Evolutionary conservation across 2,329 filamentous ascomycete species (phyloP).

Genomic region (Curvularia verruculosa): DNA sequence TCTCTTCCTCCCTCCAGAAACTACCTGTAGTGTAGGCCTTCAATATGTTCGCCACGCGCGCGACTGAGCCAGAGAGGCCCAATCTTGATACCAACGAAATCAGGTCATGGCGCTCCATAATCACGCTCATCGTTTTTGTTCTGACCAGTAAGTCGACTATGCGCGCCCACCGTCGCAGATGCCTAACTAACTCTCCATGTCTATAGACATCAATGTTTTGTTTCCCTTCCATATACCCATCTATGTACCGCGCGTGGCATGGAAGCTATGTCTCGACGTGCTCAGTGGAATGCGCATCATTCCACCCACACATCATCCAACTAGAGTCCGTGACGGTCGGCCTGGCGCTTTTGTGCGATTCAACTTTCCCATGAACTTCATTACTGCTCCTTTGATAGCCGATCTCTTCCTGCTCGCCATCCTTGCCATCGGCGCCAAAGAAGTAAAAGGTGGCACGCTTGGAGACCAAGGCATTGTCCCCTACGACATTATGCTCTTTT

Average conservation of each 20-base stretch:
- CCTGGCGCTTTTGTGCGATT: constrained; percentile 56
- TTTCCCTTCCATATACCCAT: constrained; percentile 72
- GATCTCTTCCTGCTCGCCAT: constrained; percentile 75
- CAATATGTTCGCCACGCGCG: constrained; percentile 15
- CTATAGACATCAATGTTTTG: constrained; percentile 69
- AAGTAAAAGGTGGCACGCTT: constrained; percentile 72
- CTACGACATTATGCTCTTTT: constrained; percentile 76
- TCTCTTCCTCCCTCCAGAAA: neutral
- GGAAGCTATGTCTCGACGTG: constrained; percentile 52
- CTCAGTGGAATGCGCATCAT: constrained; percentile 62
- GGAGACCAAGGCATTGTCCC: constrained; percentile 70
- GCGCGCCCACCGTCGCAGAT: neutral
- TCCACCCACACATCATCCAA: constrained; percentile 46
- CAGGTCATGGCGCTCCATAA: constrained; percentile 69
- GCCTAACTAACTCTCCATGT: neutral
- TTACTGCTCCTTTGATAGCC: constrained; percentile 73
- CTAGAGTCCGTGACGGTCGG: constrained; percentile 33
- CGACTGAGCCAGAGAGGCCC: constrained; percentile 12
- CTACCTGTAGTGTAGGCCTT: neutral
- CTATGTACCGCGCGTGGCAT: constrained; percentile 61
- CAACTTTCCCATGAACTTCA: constrained; percentile 69
- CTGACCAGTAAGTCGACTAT: constrained; percentile 66
- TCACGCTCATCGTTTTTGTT: constrained; percentile 72
- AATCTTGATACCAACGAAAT: constrained; percentile 62
- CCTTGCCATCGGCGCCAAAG: constrained; percentile 67